Evolutionary conservation across 176 grass and related monocot species (phyloP).

Genomic region (Ananas comosus): DNA sequence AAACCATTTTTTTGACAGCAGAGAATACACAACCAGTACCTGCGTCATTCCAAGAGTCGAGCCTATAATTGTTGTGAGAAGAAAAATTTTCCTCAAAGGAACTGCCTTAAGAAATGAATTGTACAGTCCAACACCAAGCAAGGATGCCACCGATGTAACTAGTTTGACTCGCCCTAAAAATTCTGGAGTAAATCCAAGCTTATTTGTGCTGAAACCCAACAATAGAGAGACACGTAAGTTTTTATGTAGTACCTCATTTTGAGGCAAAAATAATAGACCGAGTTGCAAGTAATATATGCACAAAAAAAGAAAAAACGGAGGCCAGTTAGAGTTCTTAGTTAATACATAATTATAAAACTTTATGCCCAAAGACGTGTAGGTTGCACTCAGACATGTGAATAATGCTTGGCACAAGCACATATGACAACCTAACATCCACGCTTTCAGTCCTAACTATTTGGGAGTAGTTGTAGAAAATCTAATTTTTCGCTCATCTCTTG

Average conservation of each 20-base stretch:
- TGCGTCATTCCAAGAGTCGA: slow-evolving; percentile 91
- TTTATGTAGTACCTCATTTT: not conserved
- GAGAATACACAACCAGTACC: slow-evolving; percentile 31
- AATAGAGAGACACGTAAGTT: slow-evolving; percentile 27
- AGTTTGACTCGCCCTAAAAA: slow-evolving; percentile 87
- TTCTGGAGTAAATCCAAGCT: slow-evolving; percentile 89
- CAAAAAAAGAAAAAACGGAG: slow-evolving; percentile 3
- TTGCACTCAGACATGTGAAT: no score
- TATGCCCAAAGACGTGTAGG: no score
- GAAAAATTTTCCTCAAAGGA: slow-evolving; percentile 81
- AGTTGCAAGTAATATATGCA: not conserved
- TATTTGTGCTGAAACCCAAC: slow-evolving; percentile 70
- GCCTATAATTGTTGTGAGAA: slow-evolving; percentile 64
- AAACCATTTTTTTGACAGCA: slow-evolving; percentile 2
- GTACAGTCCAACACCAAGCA: slow-evolving; percentile 78
- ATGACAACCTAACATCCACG: no score
- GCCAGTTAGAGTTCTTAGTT: not conserved
- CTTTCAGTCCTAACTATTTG: no score
- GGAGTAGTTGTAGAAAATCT: no score
- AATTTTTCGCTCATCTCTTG: no score
- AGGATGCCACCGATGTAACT: slow-evolving; percentile 86
- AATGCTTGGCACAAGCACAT: no score
- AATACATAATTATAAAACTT: not conserved
- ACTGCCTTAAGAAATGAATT: slow-evolving; percentile 75
- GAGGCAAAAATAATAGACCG: slow-evolving; percentile 16